A percentile compares a stretch with the other conserved stretches of the same genome.
These are phyloP conservation scores for Dothideomycetidae sp. DNA, from an alignment of 2,329 filamentous ascomycete species.

Conservation along the genomic window DNA sequence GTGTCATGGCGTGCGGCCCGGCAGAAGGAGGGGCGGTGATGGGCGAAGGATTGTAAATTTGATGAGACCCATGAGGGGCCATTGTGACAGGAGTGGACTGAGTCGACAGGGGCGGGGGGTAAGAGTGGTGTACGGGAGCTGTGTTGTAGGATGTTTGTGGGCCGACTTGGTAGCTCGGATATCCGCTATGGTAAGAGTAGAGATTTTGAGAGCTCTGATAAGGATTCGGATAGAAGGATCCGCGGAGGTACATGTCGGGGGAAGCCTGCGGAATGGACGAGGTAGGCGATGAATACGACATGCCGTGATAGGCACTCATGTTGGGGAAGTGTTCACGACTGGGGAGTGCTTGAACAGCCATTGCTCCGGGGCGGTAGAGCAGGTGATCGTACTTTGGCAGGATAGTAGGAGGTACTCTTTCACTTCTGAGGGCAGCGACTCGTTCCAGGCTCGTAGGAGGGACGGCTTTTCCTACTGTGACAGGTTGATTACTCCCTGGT, in stretches of 20 bases:
- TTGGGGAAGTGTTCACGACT: conserved; percentile 5
- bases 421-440: background rate
- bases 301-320: conserved; percentile 5
- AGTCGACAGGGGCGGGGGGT: background rate
- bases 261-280: background rate
- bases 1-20: background rate
- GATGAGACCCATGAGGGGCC: conserved; percentile 2
- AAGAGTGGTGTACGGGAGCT: background rate
- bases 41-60: background rate
- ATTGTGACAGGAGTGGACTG: conserved; percentile 4
- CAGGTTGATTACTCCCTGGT: conserved; percentile 1
- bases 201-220: conserved; percentile 5
- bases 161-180: too few species aligned
- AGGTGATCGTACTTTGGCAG: background rate
- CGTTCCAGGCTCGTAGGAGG: background rate
- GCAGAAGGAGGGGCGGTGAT: background rate
- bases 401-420: background rate
- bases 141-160: background rate
- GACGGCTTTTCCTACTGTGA: background rate
- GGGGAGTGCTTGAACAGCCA: conserved; percentile 7
- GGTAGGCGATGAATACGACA: conserved; percentile 1
- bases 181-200: conserved; percentile 7
- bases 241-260: conserved; percentile 4
- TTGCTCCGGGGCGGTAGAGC: background rate
- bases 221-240: background rate